Conservation (phyloP, 2,329 filamentous ascomycete species). For the Colletotrichum brevisporum region DNA sequence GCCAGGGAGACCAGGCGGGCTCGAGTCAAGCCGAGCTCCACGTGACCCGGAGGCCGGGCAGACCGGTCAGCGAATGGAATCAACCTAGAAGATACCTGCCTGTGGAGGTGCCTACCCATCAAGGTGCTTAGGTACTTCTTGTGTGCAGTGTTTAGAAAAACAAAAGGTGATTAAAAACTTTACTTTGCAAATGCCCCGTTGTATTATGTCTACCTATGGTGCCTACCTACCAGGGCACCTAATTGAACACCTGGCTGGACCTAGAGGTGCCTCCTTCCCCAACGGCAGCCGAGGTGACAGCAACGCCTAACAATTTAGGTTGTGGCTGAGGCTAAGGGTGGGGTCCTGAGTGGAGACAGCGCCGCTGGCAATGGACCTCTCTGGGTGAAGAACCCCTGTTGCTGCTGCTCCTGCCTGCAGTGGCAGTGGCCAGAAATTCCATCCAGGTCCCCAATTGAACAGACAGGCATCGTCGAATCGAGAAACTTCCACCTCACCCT, state of each 20-base stretch:
- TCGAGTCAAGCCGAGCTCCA: slow-evolving; percentile 17
- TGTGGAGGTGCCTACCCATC: no score
- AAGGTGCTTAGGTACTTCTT: no score
- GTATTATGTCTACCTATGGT: no score
- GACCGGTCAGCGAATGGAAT: background rate
- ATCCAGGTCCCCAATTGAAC: slow-evolving; percentile 38
- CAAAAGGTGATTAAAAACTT: no score
- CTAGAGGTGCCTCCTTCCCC: background rate
- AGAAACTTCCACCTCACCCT: slow-evolving; percentile 61
- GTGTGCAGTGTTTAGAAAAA: no score
- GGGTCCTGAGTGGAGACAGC: slow-evolving; percentile 27
- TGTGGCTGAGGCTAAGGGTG: slow-evolving; percentile 39
- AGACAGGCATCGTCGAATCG: slow-evolving; percentile 47
- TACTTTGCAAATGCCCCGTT: background rate
- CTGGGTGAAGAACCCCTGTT: slow-evolving; percentile 37
- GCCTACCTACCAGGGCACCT: background rate
- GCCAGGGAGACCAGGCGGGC: slow-evolving; percentile 15
- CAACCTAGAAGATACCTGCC: background rate
- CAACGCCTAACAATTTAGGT: slow-evolving; percentile 36
- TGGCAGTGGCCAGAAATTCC: slow-evolving; percentile 34
- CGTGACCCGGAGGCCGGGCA: slow-evolving; percentile 8
- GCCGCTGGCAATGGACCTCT: slow-evolving; percentile 33
- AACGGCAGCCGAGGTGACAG: background rate
- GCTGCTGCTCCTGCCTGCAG: no score
- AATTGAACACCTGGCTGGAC: slow-evolving; percentile 16